These are phyloP conservation scores for Aureobasidium sp. DNA, from an alignment of 2,329 filamentous ascomycete genomes.

Conservation along the genomic window DNA sequence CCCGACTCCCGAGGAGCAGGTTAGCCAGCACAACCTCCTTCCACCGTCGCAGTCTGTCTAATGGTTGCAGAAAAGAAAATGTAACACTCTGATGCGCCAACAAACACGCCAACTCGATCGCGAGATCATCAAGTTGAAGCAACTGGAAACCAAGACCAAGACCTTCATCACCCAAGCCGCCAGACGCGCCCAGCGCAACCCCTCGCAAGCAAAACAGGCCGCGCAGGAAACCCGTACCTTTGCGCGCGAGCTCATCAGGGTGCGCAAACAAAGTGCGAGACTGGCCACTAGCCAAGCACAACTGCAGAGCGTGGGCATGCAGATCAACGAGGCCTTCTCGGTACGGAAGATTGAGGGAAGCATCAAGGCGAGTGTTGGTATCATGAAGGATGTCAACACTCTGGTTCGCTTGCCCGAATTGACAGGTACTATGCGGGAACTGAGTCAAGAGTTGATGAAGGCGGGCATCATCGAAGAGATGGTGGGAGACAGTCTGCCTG, in stretches of 20 bases:
- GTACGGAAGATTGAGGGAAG: slow-evolving; percentile 93
- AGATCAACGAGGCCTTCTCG: slow-evolving; percentile 92
- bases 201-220: slow-evolving; percentile 69
- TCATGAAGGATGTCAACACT: slow-evolving; percentile 95
- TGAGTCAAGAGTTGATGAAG: slow-evolving; percentile 81
- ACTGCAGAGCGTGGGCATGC: slow-evolving; percentile 88
- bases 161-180: slow-evolving; percentile 76
- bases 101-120: slow-evolving; percentile 94
- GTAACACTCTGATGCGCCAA: slow-evolving; percentile 76
- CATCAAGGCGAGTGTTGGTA: slow-evolving; percentile 74
- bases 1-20: slow-evolving; percentile 88
- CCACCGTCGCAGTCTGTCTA: slow-evolving; percentile 9
- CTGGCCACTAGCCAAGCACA: slow-evolving; percentile 85
- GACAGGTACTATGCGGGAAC: slow-evolving; percentile 78
- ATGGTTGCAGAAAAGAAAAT: slow-evolving; percentile 72
- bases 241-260: slow-evolving; percentile 75
- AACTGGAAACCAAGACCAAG: slow-evolving; percentile 75
- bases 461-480: slow-evolving; percentile 98
- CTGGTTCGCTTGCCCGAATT: slow-evolving; percentile 79
- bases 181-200: slow-evolving; percentile 70
- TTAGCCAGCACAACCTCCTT: slow-evolving; percentile 34
- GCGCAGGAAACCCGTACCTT: slow-evolving; percentile 77
- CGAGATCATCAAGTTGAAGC: slow-evolving; percentile 71
- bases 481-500: slow-evolving; percentile 76
- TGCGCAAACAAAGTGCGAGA: slow-evolving; percentile 64